Percentiles rank a stretch among this genome's conserved stretches.
These are phyloP conservation scores for Apophysomyces variabilis DNA, from an alignment of 371 early-diverging fungal genomes.

Conservation along the genomic window DNA sequence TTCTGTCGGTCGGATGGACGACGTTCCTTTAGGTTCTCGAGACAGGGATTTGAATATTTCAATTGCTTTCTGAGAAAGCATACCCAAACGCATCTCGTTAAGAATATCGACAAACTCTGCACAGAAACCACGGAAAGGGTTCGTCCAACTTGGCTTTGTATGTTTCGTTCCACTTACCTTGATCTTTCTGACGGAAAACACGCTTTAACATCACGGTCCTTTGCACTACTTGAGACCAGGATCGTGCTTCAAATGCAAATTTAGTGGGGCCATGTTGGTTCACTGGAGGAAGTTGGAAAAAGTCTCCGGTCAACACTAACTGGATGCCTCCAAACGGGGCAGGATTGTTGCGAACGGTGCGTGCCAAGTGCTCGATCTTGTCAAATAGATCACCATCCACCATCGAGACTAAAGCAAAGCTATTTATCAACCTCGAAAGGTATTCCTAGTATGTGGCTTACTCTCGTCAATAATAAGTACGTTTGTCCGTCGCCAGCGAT, in stretches of 20 bases:
- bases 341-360: conserved; percentile 45
- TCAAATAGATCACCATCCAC: conserved; percentile 82
- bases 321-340: conserved; percentile 92
- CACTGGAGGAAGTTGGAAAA: conserved; percentile 92
- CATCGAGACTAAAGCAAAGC: conserved; percentile 76
- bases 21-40: conserved; percentile 50
- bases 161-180: conserved; percentile 26
- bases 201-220: conserved; percentile 54
- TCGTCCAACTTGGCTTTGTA: neutral
- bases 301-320: conserved; percentile 87
- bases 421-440: neutral
- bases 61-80: conserved; percentile 55
- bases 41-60: conserved; percentile 54
- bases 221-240: conserved; percentile 65
- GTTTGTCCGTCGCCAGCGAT: conserved; percentile 66
- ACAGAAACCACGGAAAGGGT: too few relatives aligned
- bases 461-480: conserved; percentile 90
- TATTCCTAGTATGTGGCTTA: conserved; percentile 32
- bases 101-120: conserved; percentile 62
- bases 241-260: conserved; percentile 78
- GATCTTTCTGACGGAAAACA: conserved; percentile 62
- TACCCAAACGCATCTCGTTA: conserved; percentile 70
- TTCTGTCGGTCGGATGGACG: conserved; percentile 77
- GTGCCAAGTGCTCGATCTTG: conserved; percentile 78
- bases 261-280: conserved; percentile 33